Evolutionary conservation across 2,329 filamentous ascomycete species (phyloP), one percentile per base, ranked within the genome.

Genomic region (Alternaria infectoria): DNA sequence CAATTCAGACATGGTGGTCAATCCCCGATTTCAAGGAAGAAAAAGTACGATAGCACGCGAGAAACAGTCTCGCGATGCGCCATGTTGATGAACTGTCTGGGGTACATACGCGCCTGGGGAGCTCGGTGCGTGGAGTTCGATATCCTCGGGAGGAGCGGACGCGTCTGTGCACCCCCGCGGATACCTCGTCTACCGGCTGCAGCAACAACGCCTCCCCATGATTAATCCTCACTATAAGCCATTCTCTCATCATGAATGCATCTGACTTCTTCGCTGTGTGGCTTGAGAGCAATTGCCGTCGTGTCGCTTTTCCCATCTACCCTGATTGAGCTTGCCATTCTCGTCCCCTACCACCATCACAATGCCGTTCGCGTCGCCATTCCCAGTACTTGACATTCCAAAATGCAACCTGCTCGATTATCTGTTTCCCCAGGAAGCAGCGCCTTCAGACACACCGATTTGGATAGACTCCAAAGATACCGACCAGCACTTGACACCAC

Each of bases 401-500:
- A 78, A 83, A 75, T 82, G 77, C 67, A 86, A 83, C 69, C 43
- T 80, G 40, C 66, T 80, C 15, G 65, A 77, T 9, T 79, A 79
- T 56, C 56, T 80, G 15, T 80, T 79, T 60, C 76, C 77, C 5
- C 63, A 47, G 25, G 69, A 54, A 61, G 59, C 70, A 44, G 60
- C 65, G 10, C 71, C 74, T 44, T 76, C 81, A 43, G 76, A 83
- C 54, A 80, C 81, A 15, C 84, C 84, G 1, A 70, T 86, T 36
- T 87, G 85, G 85, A 80, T 86, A 59, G 83, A 87, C 70, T 79
- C 83, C 36, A 79, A 80, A 50, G 75, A 86, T 57, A 74, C 82
- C 3, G 66, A 69, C 9, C 77, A 79, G 21, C 81, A 76, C 52
- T 77, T 87, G 11, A 85, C 85, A 1, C 79, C 84, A 0, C 76